Evolutionary conservation across 345 rosid species (phyloP).

Genomic region (Camelina neglecta): DNA sequence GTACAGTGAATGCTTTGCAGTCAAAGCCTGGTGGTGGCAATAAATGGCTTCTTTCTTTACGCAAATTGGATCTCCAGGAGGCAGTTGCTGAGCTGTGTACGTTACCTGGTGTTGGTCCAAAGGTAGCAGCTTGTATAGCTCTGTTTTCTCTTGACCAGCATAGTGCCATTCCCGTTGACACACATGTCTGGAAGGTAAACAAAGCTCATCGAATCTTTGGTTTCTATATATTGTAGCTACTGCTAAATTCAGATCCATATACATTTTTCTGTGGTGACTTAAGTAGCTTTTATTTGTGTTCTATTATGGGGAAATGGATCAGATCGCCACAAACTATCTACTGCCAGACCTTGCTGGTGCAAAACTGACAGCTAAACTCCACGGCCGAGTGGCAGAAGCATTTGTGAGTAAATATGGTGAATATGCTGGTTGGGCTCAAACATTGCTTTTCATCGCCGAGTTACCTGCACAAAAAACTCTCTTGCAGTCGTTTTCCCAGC

Average conservation of each 20-base stretch:
- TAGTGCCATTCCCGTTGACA: conserved; percentile 92
- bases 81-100: conserved; percentile 73
- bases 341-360: conserved; percentile 87
- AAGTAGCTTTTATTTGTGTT: neutral
- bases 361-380: conserved; percentile 71
- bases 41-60: conserved; percentile 82
- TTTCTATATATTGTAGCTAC: neutral
- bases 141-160: conserved; percentile 95
- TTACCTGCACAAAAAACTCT: conserved; percentile 81
- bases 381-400: conserved; percentile 81
- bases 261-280: conserved; percentile 19
- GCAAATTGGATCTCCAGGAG: conserved; percentile 66
- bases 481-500: conserved; percentile 55
- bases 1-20: conserved; percentile 69
- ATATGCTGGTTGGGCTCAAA: conserved; percentile 99
- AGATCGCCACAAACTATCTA: conserved; percentile 84
- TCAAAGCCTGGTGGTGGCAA: conserved; percentile 76
- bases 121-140: conserved; percentile 94
- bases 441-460: conserved; percentile 86
- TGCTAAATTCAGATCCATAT: neutral
- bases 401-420: conserved; percentile 88
- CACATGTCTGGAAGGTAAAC: conserved; percentile 97
- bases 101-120: conserved; percentile 92
- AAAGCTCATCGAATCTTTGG: neutral
- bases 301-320: conserved; percentile 36